Evolutionary conservation across 352 stramenopile species (phyloP).

Genomic region (Phytophthora citrophthora): DNA sequence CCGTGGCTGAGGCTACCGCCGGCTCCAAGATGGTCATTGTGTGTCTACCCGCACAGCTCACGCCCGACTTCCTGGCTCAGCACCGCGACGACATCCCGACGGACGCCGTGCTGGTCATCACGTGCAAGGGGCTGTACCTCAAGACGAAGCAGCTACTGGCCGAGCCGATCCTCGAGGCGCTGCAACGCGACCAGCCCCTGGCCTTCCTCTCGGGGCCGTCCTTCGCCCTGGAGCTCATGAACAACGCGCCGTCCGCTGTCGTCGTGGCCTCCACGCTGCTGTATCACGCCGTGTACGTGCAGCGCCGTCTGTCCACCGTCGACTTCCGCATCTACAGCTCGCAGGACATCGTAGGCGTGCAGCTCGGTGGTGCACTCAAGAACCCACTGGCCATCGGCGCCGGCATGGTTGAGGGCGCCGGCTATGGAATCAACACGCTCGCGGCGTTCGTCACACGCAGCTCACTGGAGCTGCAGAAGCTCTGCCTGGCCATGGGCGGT

Average conservation of each 20-base stretch:
- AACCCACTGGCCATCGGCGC: constrained; percentile 98
- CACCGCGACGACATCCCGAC: constrained; percentile 89
- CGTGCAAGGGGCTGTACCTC: constrained; percentile 96
- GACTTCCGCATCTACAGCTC: constrained; percentile 95
- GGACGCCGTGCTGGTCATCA: constrained; percentile 93
- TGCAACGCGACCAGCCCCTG: constrained; percentile 94
- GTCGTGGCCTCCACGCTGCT: constrained; percentile 95
- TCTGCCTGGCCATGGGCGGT: constrained; percentile 95
- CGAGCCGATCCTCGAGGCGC: constrained; percentile 92
- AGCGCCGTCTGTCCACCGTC: constrained; percentile 84
- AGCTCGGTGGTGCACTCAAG: constrained; percentile 97
- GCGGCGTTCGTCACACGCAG: constrained; percentile 95
- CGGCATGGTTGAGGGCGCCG: constrained; percentile 97
- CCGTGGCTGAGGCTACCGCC: constrained; percentile 84
- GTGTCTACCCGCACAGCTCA: constrained; percentile 96
- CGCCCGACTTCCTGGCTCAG: constrained; percentile 87
- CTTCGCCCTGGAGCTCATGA: constrained; percentile 97
- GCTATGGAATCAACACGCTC: constrained; percentile 96
- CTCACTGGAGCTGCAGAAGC: constrained; percentile 96
- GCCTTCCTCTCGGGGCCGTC: constrained; percentile 95
- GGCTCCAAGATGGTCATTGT: constrained; percentile 95
- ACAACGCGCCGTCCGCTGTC: constrained; percentile 94
- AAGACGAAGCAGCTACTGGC: constrained; percentile 96
- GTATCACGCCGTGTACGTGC: constrained; percentile 86
- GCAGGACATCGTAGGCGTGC: constrained; percentile 95